phyloP scores from a whole-genome alignment of 106 monocot genomes.

The Vanilla planifolia region DNA sequence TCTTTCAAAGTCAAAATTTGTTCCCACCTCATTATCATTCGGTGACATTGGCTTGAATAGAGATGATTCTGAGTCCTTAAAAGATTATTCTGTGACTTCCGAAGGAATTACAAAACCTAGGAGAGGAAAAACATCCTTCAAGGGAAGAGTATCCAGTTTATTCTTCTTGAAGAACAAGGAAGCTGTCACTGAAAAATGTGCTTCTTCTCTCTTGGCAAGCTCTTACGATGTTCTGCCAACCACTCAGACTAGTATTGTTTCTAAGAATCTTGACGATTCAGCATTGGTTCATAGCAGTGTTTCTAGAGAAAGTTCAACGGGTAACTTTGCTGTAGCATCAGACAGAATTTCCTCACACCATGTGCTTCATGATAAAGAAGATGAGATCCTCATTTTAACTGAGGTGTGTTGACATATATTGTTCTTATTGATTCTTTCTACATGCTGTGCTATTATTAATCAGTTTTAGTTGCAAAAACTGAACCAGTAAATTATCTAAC shows the following conservation, averaged over 20 bases:
- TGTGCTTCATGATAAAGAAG: not conserved
- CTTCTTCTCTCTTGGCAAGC: slow-evolving; percentile 10
- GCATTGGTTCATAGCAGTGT: slow-evolving; percentile 2
- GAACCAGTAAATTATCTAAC: too few species aligned
- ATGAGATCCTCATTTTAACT: not conserved
- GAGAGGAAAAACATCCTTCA: slow-evolving; percentile 25
- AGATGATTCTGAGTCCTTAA: slow-evolving; percentile 4
- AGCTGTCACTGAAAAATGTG: slow-evolving; percentile 6
- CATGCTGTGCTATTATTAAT: too few species aligned
- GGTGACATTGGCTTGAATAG: slow-evolving; percentile 4
- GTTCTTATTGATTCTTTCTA: too few species aligned
- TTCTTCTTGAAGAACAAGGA: slow-evolving; percentile 42
- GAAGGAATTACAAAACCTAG: slow-evolving; percentile 19
- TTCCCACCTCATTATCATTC: slow-evolving; percentile 31
- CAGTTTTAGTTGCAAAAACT: too few species aligned
- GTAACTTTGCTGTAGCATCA: not conserved
- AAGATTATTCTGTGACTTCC: slow-evolving; percentile 12
- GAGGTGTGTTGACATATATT: slow-evolving; percentile 9
- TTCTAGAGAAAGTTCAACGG: not conserved
- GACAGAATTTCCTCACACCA: not conserved
- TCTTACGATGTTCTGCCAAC: not conserved
- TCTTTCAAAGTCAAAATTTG: slow-evolving; percentile 39
- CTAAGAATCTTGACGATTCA: slow-evolving; percentile 5
- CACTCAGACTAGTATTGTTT: not conserved
- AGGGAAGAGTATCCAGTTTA: slow-evolving; percentile 50